Base-by-base conservation (phyloP, 345 rosid genomes). In the Gossypium anomalum region DNA sequence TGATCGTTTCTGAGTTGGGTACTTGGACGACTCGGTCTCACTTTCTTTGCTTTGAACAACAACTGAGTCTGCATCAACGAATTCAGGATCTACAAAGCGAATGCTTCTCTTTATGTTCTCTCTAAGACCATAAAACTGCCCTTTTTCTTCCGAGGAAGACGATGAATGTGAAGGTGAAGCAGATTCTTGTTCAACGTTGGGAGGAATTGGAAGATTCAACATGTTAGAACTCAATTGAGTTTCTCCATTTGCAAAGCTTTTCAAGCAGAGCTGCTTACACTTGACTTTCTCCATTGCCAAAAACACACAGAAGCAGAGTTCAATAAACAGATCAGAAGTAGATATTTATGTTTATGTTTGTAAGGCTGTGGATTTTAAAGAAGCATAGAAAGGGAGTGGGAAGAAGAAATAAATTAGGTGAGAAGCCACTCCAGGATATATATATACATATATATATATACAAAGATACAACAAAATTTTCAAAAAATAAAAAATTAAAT, bases 201-300 rank as follows among this genome's bases (percentile, higher is more conserved):
- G 76, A 38, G 80, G 81, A 77, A 80, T 73, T 7, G 92, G 83
- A 80, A 84, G 88, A 78, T 62, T 87, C 66, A 85, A 74, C 87
- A 86, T 78, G 81, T 92, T 94, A 79, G 98, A 88, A 86, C 87
- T 86, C 92, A 92, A 89, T 80, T 92, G 97, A 51, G 92, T 92
- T 81, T 90, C 86, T 57, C 88, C 95, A 74, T 89, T 87, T 22
- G 77, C 52, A 64, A 92, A 94, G 65, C 68, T 80, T 79, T 85
- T 89, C n/a, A 79, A 84, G 81, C 98, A 92, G 19, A 90, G 77
- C 77, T 75, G 77, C 77, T 75, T 90, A 72, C 97, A 91, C 82
- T 78, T 87, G 78, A 87, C 87, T 63, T 78, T 89, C 81, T 91
- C 95, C 97, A 90, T 90, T 29, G 41, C 41, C 64, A 25, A 25